Evolutionary conservation across 176 grass and related monocot genomes (phyloP).

Genomic region (Aegilops sharonensis): DNA sequence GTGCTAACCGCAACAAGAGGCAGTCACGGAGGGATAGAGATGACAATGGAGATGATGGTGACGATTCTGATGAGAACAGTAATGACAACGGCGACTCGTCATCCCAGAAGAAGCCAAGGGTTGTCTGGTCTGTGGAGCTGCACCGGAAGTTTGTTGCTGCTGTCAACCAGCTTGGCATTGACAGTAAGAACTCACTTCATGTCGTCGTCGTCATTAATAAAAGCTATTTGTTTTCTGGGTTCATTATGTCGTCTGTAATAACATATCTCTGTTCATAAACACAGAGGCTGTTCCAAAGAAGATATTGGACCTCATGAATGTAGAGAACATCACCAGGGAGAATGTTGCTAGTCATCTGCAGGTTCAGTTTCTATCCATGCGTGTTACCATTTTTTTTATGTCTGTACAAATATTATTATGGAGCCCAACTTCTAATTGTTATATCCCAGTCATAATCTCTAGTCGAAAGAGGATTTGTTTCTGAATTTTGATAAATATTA

Average conservation of each 20-base stretch:
- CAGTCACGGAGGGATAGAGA: conserved; percentile 44
- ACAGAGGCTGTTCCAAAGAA: conserved; percentile 94
- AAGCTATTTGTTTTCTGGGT: background rate
- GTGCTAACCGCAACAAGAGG: conserved; percentile 47
- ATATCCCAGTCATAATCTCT: background rate
- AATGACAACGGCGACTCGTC: conserved; percentile 38
- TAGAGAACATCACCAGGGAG: conserved; percentile 84
- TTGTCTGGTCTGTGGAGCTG: conserved; percentile 82
- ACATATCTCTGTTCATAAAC: background rate
- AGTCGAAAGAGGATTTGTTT: conserved; percentile 1
- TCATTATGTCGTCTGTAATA: background rate
- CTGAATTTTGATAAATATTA: background rate
- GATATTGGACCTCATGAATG: conserved; percentile 92
- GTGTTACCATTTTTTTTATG: background rate
- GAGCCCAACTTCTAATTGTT: background rate
- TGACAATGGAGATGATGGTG: conserved; percentile 54
- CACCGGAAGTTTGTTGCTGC: conserved; percentile 87
- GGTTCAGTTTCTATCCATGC: conserved; percentile 27
- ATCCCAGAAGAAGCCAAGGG: conserved; percentile 66
- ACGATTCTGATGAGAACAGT: conserved; percentile 67
- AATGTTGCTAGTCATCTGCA: conserved; percentile 98
- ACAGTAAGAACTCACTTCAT: conserved; percentile 59
- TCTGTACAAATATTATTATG: background rate
- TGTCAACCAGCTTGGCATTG: conserved; percentile 84
- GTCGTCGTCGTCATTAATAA: background rate